phyloP scores from a whole-genome alignment of 164 flowering plant species.

The Saururus chinensis region DNA sequence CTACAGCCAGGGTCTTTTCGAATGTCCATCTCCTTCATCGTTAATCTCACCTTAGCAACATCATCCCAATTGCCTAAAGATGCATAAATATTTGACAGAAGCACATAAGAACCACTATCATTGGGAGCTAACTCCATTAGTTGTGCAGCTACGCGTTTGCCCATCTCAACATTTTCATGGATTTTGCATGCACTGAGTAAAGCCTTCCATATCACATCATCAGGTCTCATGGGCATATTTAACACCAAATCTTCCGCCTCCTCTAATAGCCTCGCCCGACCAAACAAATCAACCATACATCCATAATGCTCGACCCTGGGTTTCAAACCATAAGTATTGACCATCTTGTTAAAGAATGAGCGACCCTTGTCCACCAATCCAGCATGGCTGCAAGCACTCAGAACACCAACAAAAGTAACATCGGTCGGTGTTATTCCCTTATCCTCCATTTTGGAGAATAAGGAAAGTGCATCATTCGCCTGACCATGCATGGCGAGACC shows the following conservation, averaged over 20 bases:
- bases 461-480: conserved; percentile 34
- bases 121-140: conserved; percentile 37
- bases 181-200: conserved; percentile 49
- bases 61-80: conserved; percentile 41
- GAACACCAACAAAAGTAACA: conserved; percentile 34
- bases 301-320: conserved; percentile 58
- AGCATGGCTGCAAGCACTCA: conserved; percentile 58
- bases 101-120: conserved; percentile 54
- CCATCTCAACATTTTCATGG: conserved; percentile 45
- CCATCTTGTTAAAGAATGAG: conserved; percentile 32
- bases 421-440: conserved; percentile 30
- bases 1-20: conserved; percentile 63
- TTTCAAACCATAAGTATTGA: conserved; percentile 22
- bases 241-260: conserved; percentile 46
- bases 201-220: conserved; percentile 54
- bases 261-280: conserved; percentile 46
- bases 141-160: conserved; percentile 24
- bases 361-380: conserved; percentile 45
- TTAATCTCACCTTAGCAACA: conserved; percentile 37
- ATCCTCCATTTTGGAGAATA: conserved; percentile 31
- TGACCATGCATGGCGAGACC: conserved; percentile 53
- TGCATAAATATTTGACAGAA: conserved; percentile 51
- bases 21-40: conserved; percentile 44
- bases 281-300: conserved; percentile 60
- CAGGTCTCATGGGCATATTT: conserved; percentile 39